Percentiles rank a stretch among this genome's conserved stretches.
Evolutionary conservation across 108 stramenopile species (phyloP).

Genomic region (Mediolabrus comicus): DNA sequence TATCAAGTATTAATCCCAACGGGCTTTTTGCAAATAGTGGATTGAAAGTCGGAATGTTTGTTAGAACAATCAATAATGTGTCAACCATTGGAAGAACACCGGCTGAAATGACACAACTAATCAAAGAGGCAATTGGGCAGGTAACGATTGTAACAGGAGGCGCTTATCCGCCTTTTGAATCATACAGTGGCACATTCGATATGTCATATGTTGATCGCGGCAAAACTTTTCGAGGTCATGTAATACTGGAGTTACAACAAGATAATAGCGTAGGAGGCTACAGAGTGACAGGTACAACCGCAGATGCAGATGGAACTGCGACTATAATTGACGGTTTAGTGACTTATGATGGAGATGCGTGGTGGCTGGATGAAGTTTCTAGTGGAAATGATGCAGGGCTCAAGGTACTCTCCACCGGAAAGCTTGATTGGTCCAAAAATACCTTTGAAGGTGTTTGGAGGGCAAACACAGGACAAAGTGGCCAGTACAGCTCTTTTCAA

Average conservation of each 20-base stretch:
- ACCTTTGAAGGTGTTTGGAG: slow-evolving; percentile 26
- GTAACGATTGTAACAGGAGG: not conserved
- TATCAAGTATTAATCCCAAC: not conserved
- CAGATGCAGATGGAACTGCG: slow-evolving; percentile 21
- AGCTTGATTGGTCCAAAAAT: slow-evolving; percentile 24
- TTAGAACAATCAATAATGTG: not conserved
- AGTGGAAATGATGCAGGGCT: slow-evolving; percentile 21
- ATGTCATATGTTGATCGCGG: slow-evolving; percentile 14
- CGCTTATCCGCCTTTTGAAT: slow-evolving; percentile 2
- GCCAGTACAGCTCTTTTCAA: slow-evolving; percentile 9
- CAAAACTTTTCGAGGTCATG: not conserved
- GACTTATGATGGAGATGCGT: slow-evolving; percentile 17
- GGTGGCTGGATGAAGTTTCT: slow-evolving; percentile 29
- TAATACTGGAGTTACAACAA: not conserved
- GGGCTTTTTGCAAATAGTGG: not conserved
- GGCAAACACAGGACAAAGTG: slow-evolving; percentile 15
- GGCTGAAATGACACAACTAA: not conserved
- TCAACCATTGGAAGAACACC: not conserved
- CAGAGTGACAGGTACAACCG: slow-evolving; percentile 9
- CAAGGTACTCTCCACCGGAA: slow-evolving; percentile 22
- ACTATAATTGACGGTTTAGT: slow-evolving; percentile 18
- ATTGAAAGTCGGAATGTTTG: not conserved
- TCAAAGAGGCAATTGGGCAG: not conserved
- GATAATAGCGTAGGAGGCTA: slow-evolving; percentile 13
- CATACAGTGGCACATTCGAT: slow-evolving; percentile 16